These are phyloP conservation scores for Coemansia sp. DNA, from an alignment of 192 early-diverging fungal species.

Conservation along the genomic window DNA sequence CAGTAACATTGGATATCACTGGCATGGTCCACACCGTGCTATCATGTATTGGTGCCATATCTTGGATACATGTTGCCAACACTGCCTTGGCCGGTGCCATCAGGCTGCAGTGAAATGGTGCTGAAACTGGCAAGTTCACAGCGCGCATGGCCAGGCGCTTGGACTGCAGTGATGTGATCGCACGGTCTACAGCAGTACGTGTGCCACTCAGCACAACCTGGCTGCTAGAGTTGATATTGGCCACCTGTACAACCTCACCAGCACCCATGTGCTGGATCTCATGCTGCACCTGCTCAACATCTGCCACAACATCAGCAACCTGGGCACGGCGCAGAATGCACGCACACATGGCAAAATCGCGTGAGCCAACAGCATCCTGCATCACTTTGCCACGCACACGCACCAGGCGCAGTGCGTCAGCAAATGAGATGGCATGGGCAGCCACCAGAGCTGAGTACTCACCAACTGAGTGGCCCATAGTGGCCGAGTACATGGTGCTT, in stretches of 20 bases:
- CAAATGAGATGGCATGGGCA: conserved; percentile 63
- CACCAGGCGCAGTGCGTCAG: conserved; percentile 84
- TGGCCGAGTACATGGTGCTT: conserved; percentile 68
- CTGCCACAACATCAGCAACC: conserved; percentile 66
- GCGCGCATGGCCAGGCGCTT: conserved; percentile 82
- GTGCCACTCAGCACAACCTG: conserved; percentile 94
- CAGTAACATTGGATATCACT: conserved; percentile 92
- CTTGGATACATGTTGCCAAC: conserved; percentile 71
- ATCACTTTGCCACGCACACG: conserved; percentile 85
- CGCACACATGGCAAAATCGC: conserved; percentile 85
- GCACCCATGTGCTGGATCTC: conserved; percentile 14
- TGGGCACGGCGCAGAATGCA: conserved; percentile 73
- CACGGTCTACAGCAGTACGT: conserved; percentile 77
- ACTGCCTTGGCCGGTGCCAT: conserved; percentile 83
- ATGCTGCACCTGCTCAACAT: conserved; percentile 39
- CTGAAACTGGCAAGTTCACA: conserved; percentile 89
- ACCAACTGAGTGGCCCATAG: conserved; percentile 90
- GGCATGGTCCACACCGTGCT: conserved; percentile 65
- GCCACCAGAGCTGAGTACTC: conserved; percentile 84
- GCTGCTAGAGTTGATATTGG: conserved; percentile 80
- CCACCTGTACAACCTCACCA: conserved; percentile 78
- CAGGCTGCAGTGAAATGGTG: conserved; percentile 92
- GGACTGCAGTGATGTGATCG: conserved; percentile 76
- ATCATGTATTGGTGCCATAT: conserved; percentile 60
- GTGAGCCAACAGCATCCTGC: conserved; percentile 71